A percentile compares a stretch with the other conserved stretches of the same genome.
Conservation (phyloP, 805 yeast species). For the Cyberlindnera mrakii region DNA sequence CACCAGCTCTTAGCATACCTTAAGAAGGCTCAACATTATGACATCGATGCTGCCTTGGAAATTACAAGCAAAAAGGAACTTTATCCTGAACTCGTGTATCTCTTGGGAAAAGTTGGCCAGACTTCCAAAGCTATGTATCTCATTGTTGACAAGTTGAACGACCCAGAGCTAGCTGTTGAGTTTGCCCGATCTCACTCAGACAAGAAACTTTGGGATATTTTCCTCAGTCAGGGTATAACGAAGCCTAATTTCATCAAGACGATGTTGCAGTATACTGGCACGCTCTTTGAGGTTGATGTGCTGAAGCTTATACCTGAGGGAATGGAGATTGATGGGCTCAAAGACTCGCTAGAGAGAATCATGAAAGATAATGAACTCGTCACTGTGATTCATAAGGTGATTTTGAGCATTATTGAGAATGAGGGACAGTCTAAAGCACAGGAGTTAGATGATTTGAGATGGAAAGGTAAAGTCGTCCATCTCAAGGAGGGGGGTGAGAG, state of each 20-base stretch:
- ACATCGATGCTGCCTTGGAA: conserved; percentile 63
- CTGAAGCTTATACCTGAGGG: conserved; percentile 57
- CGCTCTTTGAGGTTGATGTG: conserved; percentile 60
- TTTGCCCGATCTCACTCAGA: conserved; percentile 51
- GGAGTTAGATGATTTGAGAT: conserved; percentile 25
- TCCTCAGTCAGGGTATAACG: conserved; percentile 62
- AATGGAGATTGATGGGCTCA: conserved; percentile 60
- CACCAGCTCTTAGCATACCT: conserved; percentile 54
- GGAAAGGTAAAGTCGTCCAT: conserved; percentile 23
- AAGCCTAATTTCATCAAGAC: conserved; percentile 75
- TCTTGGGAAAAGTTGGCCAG: conserved; percentile 80
- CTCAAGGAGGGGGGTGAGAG: conserved; percentile 7
- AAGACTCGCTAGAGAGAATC: conserved; percentile 53
- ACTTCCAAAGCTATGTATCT: conserved; percentile 67
- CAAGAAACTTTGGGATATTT: conserved; percentile 66
- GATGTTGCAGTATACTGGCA: conserved; percentile 63
- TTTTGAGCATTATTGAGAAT: conserved; percentile 45
- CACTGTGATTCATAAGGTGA: conserved; percentile 46
- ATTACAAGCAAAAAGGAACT: conserved; percentile 50
- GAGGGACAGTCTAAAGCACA: conserved; percentile 39
- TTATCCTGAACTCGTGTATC: conserved; percentile 69
- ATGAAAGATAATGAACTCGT: conserved; percentile 57
- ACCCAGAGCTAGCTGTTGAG: conserved; percentile 73
- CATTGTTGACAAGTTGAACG: conserved; percentile 70
- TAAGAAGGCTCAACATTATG: conserved; percentile 51